These are phyloP conservation scores for Lachancea lanzarotensis DNA, from an alignment of 805 yeast genomes.

Conservation along the genomic window DNA sequence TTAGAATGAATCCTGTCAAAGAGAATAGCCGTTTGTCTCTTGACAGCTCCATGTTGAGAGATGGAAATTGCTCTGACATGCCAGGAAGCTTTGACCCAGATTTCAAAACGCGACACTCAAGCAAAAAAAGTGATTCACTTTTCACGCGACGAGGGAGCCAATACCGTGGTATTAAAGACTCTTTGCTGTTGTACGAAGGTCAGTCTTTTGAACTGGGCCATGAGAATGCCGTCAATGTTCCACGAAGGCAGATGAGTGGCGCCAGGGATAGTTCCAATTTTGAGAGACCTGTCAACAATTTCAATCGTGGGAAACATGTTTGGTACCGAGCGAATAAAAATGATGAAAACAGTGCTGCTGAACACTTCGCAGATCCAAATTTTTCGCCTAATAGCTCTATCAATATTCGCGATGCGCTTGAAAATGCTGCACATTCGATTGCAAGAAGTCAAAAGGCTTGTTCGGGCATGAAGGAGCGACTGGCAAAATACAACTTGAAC, in stretches of 20 bases:
- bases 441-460: slow-evolving; percentile 6
- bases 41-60: neutral
- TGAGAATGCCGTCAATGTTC: neutral
- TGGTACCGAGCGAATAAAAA: slow-evolving; percentile 4
- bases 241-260: slow-evolving; percentile 6
- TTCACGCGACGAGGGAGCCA: neutral
- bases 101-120: slow-evolving; percentile 2
- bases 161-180: slow-evolving; percentile 3
- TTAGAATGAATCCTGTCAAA: neutral
- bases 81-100: neutral
- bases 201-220: neutral
- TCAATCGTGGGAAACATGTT: slow-evolving; percentile 3
- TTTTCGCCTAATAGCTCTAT: slow-evolving; percentile 3
- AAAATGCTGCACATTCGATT: slow-evolving; percentile 5
- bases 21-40: neutral
- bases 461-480: slow-evolving; percentile 2
- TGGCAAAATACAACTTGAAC: slow-evolving; percentile 1
- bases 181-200: slow-evolving; percentile 6
- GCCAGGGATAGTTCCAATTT: slow-evolving; percentile 1
- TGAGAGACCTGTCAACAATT: neutral
- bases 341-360: neutral
- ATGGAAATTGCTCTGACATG: neutral
- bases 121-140: slow-evolving; percentile 4
- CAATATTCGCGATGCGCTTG: slow-evolving; percentile 2
- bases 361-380: neutral